Evolutionary conservation across 1,139 yeast species (phyloP).

Genomic region (Hyphopichia fennica): DNA sequence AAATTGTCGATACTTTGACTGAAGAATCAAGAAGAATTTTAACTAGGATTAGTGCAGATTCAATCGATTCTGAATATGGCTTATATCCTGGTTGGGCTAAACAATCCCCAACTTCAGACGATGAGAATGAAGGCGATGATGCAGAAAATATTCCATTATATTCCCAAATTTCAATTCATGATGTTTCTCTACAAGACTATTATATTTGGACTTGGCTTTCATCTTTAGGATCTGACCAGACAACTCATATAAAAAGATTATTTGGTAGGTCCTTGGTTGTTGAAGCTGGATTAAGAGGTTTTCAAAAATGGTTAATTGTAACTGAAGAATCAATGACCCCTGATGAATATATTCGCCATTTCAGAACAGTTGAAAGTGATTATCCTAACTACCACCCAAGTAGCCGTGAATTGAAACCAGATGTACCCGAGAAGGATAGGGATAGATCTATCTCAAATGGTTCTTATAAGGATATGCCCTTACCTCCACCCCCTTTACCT

Average conservation of each 20-base stretch:
- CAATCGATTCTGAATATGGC: slow-evolving; percentile 37
- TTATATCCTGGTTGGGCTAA: slow-evolving; percentile 49
- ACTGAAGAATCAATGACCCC: slow-evolving; percentile 63
- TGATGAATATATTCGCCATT: slow-evolving; percentile 36
- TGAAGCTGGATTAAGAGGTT: slow-evolving; percentile 71
- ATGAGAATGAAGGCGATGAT: slow-evolving; percentile 12
- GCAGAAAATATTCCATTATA: slow-evolving; percentile 32
- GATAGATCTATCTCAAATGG: slow-evolving; percentile 17
- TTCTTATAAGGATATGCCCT: slow-evolving; percentile 25
- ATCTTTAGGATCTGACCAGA: slow-evolving; percentile 73
- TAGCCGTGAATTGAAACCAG: slow-evolving; percentile 6
- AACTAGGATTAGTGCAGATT: slow-evolving; percentile 52
- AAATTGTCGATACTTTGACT: slow-evolving; percentile 65
- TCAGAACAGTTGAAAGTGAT: slow-evolving; percentile 12
- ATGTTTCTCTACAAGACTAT: slow-evolving; percentile 79
- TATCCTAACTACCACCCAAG: slow-evolving; percentile 1
- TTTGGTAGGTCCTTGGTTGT: slow-evolving; percentile 82
- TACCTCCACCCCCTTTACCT: slow-evolving; percentile 34
- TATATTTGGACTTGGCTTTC: slow-evolving; percentile 92
- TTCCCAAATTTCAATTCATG: slow-evolving; percentile 54
- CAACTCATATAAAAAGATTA: slow-evolving; percentile 58
- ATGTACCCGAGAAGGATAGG: slow-evolving; percentile 14
- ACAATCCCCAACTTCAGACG: slow-evolving; percentile 9
- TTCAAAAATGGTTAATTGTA: slow-evolving; percentile 80
- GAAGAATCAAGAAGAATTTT: slow-evolving; percentile 72